A percentile compares a stretch with the other conserved stretches of the same genome.
Evolutionary conservation across 495 filamentous ascomycete genomes (phyloP).

Genomic region (Penicillium cosmopolitanum): DNA sequence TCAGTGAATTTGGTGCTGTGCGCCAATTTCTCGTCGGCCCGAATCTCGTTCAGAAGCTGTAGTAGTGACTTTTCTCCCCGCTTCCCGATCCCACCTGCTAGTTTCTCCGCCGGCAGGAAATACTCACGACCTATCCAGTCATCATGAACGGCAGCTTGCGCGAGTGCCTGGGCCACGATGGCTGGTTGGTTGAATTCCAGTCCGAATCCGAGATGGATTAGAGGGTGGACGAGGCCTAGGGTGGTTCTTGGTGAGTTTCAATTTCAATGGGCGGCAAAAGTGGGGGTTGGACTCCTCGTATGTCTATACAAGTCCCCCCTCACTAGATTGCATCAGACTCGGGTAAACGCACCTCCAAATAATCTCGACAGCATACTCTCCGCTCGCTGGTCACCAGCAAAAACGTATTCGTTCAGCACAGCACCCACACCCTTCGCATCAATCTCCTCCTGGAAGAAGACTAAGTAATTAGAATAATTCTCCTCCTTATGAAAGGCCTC

Average conservation of each 20-base stretch:
- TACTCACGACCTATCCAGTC: constrained; percentile 50
- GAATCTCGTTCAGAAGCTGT: constrained; percentile 62
- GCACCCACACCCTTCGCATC: constrained; percentile 58
- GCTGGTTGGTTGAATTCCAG: constrained; percentile 80
- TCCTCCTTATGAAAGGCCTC: constrained; percentile 53
- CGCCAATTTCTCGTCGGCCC: constrained; percentile 55
- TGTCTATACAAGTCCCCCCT: too few relatives aligned
- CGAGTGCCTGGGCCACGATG: constrained; percentile 79
- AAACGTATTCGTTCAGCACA: constrained; percentile 67
- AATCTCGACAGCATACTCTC: constrained; percentile 65
- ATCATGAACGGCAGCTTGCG: constrained; percentile 70
- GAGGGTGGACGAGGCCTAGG: constrained; percentile 71
- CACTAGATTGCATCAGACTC: neutral
- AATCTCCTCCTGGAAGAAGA: constrained; percentile 76
- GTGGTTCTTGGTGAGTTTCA: neutral
- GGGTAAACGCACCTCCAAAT: constrained; percentile 50
- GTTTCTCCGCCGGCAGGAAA: constrained; percentile 58
- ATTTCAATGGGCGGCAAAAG: neutral
- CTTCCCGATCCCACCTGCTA: constrained; percentile 37
- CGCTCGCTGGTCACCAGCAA: constrained; percentile 60
- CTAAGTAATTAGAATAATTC: constrained; percentile 69
- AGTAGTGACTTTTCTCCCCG: constrained; percentile 52
- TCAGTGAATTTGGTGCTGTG: constrained; percentile 55
- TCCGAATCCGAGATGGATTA: constrained; percentile 86
- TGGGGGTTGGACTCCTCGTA: neutral